Evolutionary conservation across 2,329 filamentous ascomycete species (phyloP).

Genomic region (Lasiodiplodia theobromae): DNA sequence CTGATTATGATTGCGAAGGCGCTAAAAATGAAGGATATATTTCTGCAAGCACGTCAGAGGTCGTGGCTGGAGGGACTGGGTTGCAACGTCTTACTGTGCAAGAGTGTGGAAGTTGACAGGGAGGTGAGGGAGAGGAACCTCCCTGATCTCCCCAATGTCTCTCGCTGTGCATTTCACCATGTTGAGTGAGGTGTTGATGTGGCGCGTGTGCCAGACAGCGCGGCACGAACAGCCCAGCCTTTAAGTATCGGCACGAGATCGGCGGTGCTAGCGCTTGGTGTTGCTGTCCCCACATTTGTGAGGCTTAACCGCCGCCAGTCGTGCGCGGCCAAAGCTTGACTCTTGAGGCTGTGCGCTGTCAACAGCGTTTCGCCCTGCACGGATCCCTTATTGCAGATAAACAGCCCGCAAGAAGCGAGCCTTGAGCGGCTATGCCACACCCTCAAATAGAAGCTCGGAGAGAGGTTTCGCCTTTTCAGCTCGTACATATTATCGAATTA

Average conservation of each 20-base stretch:
- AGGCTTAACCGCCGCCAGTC: constrained; percentile 5
- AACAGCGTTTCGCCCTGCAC: background rate
- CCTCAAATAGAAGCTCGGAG: background rate
- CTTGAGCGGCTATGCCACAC: background rate
- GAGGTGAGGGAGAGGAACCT: constrained; percentile 25
- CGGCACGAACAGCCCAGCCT: background rate
- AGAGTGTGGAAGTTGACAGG: constrained; percentile 19
- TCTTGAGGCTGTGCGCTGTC: constrained; percentile 2
- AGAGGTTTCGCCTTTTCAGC: background rate
- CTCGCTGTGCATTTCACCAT: constrained; percentile 37
- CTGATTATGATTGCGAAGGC: constrained; percentile 59
- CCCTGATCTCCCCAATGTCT: constrained; percentile 46
- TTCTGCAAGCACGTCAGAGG: background rate
- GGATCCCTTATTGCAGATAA: background rate
- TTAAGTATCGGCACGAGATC: background rate
- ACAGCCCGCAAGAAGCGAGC: background rate
- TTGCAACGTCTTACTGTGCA: constrained; percentile 1
- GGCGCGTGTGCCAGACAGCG: background rate
- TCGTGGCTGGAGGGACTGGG: background rate
- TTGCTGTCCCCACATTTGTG: background rate
- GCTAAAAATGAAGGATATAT: constrained; percentile 61
- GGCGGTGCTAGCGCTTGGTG: background rate
- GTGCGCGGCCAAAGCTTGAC: background rate
- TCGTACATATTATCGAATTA: background rate
- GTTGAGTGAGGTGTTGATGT: background rate